Conservation (phyloP, 2,329 filamentous ascomycete species). For the Verticillium albo-atrum region DNA sequence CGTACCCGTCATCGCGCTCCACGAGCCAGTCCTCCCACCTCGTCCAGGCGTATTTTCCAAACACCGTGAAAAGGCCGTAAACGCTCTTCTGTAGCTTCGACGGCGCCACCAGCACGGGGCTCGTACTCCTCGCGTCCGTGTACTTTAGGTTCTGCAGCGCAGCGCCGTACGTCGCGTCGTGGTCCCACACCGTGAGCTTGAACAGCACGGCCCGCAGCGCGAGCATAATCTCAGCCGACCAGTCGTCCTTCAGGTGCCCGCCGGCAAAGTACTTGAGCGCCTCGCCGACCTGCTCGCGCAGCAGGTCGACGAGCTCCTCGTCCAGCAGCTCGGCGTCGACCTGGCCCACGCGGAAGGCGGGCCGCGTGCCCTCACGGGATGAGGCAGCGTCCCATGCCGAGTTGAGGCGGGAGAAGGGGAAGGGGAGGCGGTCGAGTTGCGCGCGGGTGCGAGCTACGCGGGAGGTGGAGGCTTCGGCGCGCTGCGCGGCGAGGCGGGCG, state of each 20-base stretch:
- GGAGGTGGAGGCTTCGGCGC: conserved; percentile 34
- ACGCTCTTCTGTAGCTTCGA: conserved; percentile 77
- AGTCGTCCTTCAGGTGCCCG: conserved; percentile 74
- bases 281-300: conserved; percentile 82
- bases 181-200: conserved; percentile 95
- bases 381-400: conserved; percentile 65
- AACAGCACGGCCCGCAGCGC: conserved; percentile 75
- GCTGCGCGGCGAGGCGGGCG: conserved; percentile 44
- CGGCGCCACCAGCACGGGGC: conserved; percentile 62
- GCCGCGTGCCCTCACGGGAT: conserved; percentile 72
- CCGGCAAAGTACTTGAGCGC: conserved; percentile 83
- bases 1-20: conserved; percentile 70
- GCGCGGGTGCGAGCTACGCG: conserved; percentile 50
- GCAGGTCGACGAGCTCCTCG: conserved; percentile 81
- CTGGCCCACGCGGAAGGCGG: conserved; percentile 89
- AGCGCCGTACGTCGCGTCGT: conserved; percentile 91
- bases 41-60: conserved; percentile 84
- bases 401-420: conserved; percentile 58
- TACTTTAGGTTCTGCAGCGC: conserved; percentile 88
- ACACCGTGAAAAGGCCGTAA: conserved; percentile 82
- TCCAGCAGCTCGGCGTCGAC: conserved; percentile 94
- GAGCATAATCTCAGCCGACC: conserved; percentile 79
- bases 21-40: conserved; percentile 88
- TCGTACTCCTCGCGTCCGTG: conserved; percentile 70
- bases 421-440: conserved; percentile 53